Conservation (phyloP, 2,329 filamentous ascomycete genomes). For the Purpureocillium takamizusanense region DNA sequence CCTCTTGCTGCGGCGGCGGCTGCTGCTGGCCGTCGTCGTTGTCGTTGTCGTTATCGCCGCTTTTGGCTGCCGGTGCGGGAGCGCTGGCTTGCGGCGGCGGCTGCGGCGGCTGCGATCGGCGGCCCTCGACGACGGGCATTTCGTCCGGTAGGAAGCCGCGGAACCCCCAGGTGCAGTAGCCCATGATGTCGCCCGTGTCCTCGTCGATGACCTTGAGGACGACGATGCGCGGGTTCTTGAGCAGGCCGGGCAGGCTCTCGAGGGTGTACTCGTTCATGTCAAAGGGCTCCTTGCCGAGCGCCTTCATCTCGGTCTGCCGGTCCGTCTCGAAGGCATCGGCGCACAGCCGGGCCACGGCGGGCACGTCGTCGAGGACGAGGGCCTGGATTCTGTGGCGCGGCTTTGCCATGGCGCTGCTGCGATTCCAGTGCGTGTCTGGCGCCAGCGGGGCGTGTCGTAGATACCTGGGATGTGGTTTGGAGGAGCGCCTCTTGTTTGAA, state of each 20-base stretch:
- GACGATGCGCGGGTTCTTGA: slow-evolving; percentile 13
- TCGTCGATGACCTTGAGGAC: slow-evolving; percentile 23
- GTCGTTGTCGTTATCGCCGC: no score
- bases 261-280: slow-evolving; percentile 16
- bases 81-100: no score
- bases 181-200: slow-evolving; percentile 16
- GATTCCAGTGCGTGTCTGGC: no score
- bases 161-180: slow-evolving; percentile 21
- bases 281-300: slow-evolving; percentile 15
- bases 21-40: not conserved
- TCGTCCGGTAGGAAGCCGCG: slow-evolving; percentile 17
- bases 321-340: slow-evolving; percentile 20
- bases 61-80: no score
- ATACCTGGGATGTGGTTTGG: no score
- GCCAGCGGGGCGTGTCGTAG: no score
- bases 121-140: slow-evolving; percentile 10
- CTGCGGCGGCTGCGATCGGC: no score
- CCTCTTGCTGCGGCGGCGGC: slow-evolving; percentile 1
- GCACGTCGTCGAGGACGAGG: slow-evolving; percentile 17
- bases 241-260: slow-evolving; percentile 12
- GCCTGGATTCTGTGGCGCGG: slow-evolving; percentile 11
- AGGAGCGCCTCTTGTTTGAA: no score
- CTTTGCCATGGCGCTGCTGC: slow-evolving; percentile 12
- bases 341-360: slow-evolving; percentile 17
- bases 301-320: slow-evolving; percentile 27